Evolutionary conservation across 31 red algal species (phyloP).

Genomic region (Endocladia muricata): DNA sequence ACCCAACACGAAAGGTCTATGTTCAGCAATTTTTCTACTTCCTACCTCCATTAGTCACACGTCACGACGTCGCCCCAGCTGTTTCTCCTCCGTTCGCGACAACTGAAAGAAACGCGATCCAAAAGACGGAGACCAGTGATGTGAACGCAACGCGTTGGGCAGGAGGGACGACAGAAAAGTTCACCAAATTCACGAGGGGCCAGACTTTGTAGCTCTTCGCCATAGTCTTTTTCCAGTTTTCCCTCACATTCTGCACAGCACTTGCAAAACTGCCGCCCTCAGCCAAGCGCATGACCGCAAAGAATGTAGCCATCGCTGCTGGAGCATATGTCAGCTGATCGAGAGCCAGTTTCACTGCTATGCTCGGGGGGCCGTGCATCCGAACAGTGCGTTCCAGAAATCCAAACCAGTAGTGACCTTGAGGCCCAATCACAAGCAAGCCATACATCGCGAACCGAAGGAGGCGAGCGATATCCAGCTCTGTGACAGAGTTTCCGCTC

Average conservation of each 20-base stretch:
- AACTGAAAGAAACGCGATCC: background rate
- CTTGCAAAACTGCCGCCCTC: constrained; percentile 8
- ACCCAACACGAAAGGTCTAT: no score
- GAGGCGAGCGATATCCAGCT: background rate
- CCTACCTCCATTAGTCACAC: no score
- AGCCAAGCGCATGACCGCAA: constrained; percentile 16
- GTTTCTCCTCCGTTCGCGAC: background rate
- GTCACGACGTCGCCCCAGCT: no score
- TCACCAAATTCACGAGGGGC: background rate
- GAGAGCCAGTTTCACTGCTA: constrained; percentile 18
- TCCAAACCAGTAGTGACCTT: constrained; percentile 32
- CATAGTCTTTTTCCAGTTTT: background rate
- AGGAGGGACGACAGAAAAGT: constrained; percentile 2
- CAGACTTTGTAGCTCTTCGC: background rate
- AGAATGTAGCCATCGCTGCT: constrained; percentile 26
- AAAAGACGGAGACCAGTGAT: background rate
- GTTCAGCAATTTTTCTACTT: no score
- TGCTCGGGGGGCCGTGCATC: background rate
- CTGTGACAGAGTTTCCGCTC: background rate
- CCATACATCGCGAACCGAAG: constrained; percentile 21
- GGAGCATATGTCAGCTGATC: constrained; percentile 53
- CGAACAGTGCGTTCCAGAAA: background rate
- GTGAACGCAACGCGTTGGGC: background rate
- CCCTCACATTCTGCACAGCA: background rate
- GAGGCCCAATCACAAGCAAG: constrained; percentile 14